Evolutionary conservation across 192 early-diverging fungal species (phyloP), one percentile per base, ranked within the genome.

Genomic region (Coemansia sp.): DNA sequence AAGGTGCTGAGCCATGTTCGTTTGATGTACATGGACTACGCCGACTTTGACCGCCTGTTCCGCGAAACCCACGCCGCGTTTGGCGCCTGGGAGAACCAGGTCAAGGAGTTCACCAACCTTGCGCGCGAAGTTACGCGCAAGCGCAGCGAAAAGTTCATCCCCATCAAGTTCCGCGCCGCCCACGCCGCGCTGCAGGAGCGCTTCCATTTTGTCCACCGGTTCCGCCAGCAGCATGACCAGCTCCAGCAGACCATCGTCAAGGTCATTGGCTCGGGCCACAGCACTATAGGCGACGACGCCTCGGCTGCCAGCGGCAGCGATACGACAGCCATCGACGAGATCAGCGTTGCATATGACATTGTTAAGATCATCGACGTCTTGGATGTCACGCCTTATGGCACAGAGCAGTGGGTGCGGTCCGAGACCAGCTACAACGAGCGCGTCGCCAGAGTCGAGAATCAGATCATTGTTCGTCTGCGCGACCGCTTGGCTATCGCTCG

Each of bases 191-290:
- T 99, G 52, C 94, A 98, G 81, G 98, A 99, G 73, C 88, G 98
- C 59, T 75, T 98, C 53, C 78, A 75, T 8, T 99, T 96, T 76
- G 87, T 99, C 36, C 86, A 90, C 49, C 84, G 86, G 69, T 99
- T 99, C 85, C 85, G 98, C 62, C 88, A 91, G 75, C 93, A 95
- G 81, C 98, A 99, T 73, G 95, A 97, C 76, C 95, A 99, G 83
- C 87, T 99, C n/a, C 89, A 95, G 69, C 87, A 91, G 69, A 99
- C 97, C 9, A 97, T 99, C 43, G 82, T 91, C 41, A 92, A 90
- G 73, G 96, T 99, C 29, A 96, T 97, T 89, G 71, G 87, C 69
- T 58, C 35, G 61, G 76, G 42, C 43, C 25, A 75, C 65, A 14
- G 76, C 66, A 9, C 33, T 62, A 74, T 83, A 42, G 25, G 50